phyloP scores from a whole-genome alignment of 345 rosid genomes.

The Dimocarpus longan region DNA sequence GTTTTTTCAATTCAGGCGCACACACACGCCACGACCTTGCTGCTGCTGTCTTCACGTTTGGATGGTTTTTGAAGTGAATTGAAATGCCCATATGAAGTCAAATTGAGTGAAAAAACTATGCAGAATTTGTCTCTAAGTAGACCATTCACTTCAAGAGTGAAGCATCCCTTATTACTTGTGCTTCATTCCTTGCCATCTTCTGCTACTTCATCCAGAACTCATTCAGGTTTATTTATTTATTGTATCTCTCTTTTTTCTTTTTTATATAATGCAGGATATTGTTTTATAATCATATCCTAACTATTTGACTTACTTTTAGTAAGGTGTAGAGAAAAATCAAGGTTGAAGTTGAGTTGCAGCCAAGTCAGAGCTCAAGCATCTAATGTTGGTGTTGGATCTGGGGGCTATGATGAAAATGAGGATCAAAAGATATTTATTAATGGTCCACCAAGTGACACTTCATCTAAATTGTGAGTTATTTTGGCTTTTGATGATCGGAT shows the following conservation, averaged over 20 bases:
- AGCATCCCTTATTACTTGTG: conserved; percentile 50
- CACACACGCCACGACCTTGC: too few species aligned
- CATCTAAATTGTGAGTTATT: conserved; percentile 61
- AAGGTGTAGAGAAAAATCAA: conserved; percentile 59
- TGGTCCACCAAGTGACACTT: conserved; percentile 42
- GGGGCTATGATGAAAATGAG: conserved; percentile 56
- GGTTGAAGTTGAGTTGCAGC: conserved; percentile 33
- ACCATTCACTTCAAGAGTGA: conserved; percentile 45
- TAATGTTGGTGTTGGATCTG: conserved; percentile 69
- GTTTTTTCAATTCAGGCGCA: neutral
- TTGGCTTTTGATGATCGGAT: neutral
- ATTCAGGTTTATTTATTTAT: conserved; percentile 46
- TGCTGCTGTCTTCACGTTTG: neutral
- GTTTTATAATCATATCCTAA: conserved; percentile 3
- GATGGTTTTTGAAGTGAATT: conserved; percentile 9
- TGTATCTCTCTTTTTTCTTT: neutral
- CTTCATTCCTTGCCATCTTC: conserved; percentile 57
- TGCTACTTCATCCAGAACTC: conserved; percentile 38
- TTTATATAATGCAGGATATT: neutral
- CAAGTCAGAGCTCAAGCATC: conserved; percentile 63
- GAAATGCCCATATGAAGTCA: conserved; percentile 31
- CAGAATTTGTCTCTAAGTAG: conserved; percentile 40
- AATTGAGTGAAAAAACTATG: conserved; percentile 28
- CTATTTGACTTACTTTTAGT: conserved; percentile 47
- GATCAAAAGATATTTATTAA: conserved; percentile 39